phyloP scores from a whole-genome alignment of 2,329 filamentous ascomycete species.

The Emergomyces pasteurianus region DNA sequence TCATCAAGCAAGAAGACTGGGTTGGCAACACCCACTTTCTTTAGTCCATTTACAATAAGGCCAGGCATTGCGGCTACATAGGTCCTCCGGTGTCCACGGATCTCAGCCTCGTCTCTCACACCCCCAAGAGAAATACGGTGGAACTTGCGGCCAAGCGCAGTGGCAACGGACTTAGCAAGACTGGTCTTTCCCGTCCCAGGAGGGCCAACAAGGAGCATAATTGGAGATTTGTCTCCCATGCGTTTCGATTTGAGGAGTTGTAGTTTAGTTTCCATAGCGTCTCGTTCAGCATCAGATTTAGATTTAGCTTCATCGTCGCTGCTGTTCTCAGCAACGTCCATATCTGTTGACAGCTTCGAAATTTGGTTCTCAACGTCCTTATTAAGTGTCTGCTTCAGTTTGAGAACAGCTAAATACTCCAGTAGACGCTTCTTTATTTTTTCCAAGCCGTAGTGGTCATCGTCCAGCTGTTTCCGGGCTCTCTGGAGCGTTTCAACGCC shows the following conservation, averaged over 20 bases:
- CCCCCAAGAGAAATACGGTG: slow-evolving; percentile 94
- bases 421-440: slow-evolving; percentile 94
- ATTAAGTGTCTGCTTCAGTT: slow-evolving; percentile 86
- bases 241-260: slow-evolving; percentile 68
- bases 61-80: slow-evolving; percentile 99
- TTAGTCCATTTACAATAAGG: slow-evolving; percentile 80
- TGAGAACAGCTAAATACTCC: slow-evolving; percentile 91
- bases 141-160: slow-evolving; percentile 86
- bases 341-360: slow-evolving; percentile 37
- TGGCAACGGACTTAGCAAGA: slow-evolving; percentile 82
- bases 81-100: slow-evolving; percentile 83
- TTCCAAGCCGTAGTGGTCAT: slow-evolving; percentile 92
- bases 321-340: slow-evolving; percentile 34
- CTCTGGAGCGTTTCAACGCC: slow-evolving; percentile 65
- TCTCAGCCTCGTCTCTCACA: slow-evolving; percentile 92
- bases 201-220: slow-evolving; percentile 82
- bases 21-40: slow-evolving; percentile 91
- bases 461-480: slow-evolving; percentile 81
- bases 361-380: slow-evolving; percentile 71
- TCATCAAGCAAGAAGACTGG: slow-evolving; percentile 93
- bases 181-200: slow-evolving; percentile 95
- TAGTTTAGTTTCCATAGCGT: slow-evolving; percentile 49
- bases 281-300: slow-evolving; percentile 34
- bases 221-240: slow-evolving; percentile 90
- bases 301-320: slow-evolving; percentile 45